Conservation (phyloP, 1,139 yeast species). For the Candida sp. region DNA sequence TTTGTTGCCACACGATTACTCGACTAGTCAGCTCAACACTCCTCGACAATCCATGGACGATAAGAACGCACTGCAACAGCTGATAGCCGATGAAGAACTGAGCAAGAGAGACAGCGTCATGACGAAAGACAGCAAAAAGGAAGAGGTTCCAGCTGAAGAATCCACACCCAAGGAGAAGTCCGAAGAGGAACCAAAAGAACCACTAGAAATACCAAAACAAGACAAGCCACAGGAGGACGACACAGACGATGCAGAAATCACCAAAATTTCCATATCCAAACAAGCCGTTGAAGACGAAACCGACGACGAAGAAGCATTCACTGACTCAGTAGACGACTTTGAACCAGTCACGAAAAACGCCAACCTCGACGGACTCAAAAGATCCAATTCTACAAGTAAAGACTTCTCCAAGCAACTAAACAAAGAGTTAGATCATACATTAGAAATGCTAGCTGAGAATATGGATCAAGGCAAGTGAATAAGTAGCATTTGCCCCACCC, state of each 20-base stretch:
- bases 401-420: conserved; percentile 33
- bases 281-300: background rate
- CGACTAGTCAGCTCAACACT: background rate
- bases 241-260: background rate
- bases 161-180: background rate
- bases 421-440: conserved; percentile 39
- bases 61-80: background rate
- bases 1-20: conserved; percentile 11
- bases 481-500: background rate
- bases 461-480: conserved; percentile 17
- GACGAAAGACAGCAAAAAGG: background rate
- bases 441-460: conserved; percentile 47
- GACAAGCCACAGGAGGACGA: background rate
- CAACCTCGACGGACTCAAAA: conserved; percentile 10
- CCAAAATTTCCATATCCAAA: conserved; percentile 1
- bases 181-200: background rate
- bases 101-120: background rate
- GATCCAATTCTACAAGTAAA: conserved; percentile 27
- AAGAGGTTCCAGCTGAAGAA: background rate
- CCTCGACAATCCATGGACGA: background rate
- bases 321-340: conserved; percentile 13
- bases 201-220: too few relatives aligned
- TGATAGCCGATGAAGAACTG: background rate
- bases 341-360: conserved; percentile 1
- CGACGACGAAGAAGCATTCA: conserved; percentile 15